A percentile compares a stretch with the other conserved stretches of the same genome.
Evolutionary conservation across 129 eudicot species (phyloP).

Genomic region (Escallonia herrerae): DNA sequence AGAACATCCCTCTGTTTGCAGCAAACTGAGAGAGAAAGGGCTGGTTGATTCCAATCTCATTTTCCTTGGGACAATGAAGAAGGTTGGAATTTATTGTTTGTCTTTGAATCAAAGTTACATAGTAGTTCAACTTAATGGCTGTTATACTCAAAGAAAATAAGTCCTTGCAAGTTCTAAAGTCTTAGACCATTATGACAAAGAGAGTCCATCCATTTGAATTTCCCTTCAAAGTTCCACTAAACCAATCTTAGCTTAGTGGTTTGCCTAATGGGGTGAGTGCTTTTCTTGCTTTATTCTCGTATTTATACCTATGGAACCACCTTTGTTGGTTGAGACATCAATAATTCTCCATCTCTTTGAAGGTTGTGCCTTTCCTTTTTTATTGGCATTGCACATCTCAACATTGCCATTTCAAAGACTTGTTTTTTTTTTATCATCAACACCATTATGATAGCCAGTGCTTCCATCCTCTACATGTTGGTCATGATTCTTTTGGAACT

Average conservation of each 20-base stretch:
- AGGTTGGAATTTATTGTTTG: slow-evolving; percentile 1
- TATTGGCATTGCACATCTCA: slow-evolving; percentile 17
- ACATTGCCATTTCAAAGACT: slow-evolving; percentile 6
- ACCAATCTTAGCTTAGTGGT: background rate
- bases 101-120: slow-evolving; percentile 7
- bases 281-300: slow-evolving; percentile 13
- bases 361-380: slow-evolving; percentile 13
- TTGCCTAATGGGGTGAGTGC: slow-evolving; percentile 7
- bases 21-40: background rate
- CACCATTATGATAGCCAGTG: background rate
- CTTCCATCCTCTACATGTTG: background rate
- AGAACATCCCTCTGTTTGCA: slow-evolving; percentile 4
- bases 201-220: slow-evolving; percentile 1
- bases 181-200: slow-evolving; percentile 1
- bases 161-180: background rate
- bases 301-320: background rate
- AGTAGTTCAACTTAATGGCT: too few species aligned
- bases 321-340: slow-evolving; percentile 8
- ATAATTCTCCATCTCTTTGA: slow-evolving; percentile 8
- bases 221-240: background rate
- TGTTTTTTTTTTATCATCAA: slow-evolving; percentile 16
- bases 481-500: background rate
- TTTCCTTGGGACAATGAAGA: slow-evolving; percentile 15
- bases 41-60: background rate
- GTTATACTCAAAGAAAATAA: too few species aligned